Percentiles rank a stretch among this genome's conserved stretches.
These are phyloP conservation scores for Chrysoporthe cubensis DNA, from an alignment of 2,329 filamentous ascomycete species.

Conservation along the genomic window DNA sequence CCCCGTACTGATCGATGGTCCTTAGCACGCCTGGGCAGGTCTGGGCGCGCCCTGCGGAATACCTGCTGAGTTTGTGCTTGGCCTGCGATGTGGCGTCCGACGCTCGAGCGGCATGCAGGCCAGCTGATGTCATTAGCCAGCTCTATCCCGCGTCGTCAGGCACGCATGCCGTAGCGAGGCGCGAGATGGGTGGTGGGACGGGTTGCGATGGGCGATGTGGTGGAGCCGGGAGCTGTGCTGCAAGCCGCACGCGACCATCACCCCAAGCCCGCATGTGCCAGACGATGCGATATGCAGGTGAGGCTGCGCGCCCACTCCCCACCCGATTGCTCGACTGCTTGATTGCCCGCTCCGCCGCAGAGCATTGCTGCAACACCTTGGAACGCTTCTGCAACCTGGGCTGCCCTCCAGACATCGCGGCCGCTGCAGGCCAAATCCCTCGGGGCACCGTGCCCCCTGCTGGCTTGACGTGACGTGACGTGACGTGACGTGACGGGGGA, in stretches of 20 bases:
- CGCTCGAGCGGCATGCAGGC: too few relatives aligned
- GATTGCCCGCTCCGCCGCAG: background rate
- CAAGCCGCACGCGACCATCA: conserved; percentile 1
- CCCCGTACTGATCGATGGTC: too few relatives aligned
- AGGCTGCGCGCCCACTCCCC: background rate
- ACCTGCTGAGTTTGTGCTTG: background rate
- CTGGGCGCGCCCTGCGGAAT: too few relatives aligned
- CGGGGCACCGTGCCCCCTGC: background rate
- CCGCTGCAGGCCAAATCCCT: background rate
- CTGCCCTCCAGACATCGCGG: background rate
- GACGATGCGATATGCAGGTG: background rate
- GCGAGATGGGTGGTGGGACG: too few relatives aligned
- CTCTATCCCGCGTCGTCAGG: background rate
- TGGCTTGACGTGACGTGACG: too few relatives aligned
- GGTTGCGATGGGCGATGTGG: background rate
- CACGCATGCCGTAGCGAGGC: background rate
- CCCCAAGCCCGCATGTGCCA: background rate
- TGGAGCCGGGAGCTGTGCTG: background rate
- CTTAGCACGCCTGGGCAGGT: too few relatives aligned
- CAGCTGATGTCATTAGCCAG: background rate
- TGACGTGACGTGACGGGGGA: too few relatives aligned
- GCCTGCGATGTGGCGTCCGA: background rate
- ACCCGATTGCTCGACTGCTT: background rate
- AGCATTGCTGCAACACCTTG: background rate
- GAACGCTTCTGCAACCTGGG: conserved; percentile 7